Base-by-base conservation (phyloP, 2,329 filamentous ascomycete genomes). In the Pleurostoma richardsiae region DNA sequence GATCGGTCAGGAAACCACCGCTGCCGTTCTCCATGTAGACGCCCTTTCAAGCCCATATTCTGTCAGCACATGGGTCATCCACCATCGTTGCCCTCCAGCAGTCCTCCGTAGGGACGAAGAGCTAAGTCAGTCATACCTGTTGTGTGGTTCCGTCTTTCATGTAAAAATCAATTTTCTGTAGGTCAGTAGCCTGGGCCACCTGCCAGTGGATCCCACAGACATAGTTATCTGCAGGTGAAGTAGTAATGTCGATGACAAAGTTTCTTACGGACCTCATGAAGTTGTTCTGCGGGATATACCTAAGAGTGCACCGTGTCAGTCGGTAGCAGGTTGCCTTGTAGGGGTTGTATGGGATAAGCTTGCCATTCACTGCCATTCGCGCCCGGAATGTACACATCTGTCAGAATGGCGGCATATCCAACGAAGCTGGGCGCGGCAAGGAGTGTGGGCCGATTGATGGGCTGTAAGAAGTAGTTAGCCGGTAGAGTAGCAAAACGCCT, bases 161-260 rank as follows among this genome's bases (percentile, higher is more conserved):
- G 52, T 74, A 64, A 61, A 85, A 82, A 28, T 76, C 67, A 41
- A 84, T 70, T 63, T 85, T 84, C 57, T 84, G 79, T 4, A 85
- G 68, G 42, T 52, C 55, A 2, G 56, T 61, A 4, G 56, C 57
- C 44, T 61, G 56, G 2, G 56, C 50, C 3, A 59, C 50, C 39
- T 59, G 53, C 41, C 55, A 57, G 43, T 58, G 56, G 6, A 58
- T 36, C 19, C 47, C 39, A 6, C 46, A 39, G 4, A 54, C 36
- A 6, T 43, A 19, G n/a, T 30, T 29, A 2, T 10, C 29, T 3
- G 30, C 29, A 10, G 10, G 29, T 2, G 45, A 43, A 2, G 4
- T 11, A 4, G 36, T 46, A 2, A 49, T 33, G 41, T 52, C 49
- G 43, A 52, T 49, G n/a, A 29, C 26, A 31, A 49, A 41, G 44